A percentile compares a stretch with the other conserved stretches of the same genome.
phyloP scores from a whole-genome alignment of 2,329 filamentous ascomycete genomes.

The Colletotrichum sp. region DNA sequence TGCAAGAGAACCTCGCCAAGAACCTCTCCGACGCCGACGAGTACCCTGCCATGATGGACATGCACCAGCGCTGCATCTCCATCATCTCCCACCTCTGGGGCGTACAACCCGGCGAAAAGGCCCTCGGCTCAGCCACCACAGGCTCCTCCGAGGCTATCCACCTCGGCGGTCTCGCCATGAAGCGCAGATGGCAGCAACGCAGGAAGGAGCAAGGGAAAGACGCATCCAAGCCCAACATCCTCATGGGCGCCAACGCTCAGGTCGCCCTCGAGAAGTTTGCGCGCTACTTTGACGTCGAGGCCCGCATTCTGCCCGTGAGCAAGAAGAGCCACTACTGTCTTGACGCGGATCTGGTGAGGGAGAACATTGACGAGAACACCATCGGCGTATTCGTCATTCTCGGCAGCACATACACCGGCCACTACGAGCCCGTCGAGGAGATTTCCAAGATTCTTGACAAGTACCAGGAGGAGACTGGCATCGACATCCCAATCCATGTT shows the following conservation, averaged over 20 bases:
- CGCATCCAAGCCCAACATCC: slow-evolving; percentile 69
- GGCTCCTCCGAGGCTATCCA: slow-evolving; percentile 76
- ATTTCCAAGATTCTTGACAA: slow-evolving; percentile 69
- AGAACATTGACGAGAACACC: slow-evolving; percentile 77
- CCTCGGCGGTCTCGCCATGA: slow-evolving; percentile 75
- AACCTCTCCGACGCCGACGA: slow-evolving; percentile 76
- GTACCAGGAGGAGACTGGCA: slow-evolving; percentile 64
- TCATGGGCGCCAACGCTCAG: slow-evolving; percentile 78
- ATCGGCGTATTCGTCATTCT: slow-evolving; percentile 79
- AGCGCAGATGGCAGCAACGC: slow-evolving; percentile 74
- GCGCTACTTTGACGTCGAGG: slow-evolving; percentile 76
- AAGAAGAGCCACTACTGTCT: slow-evolving; percentile 65
- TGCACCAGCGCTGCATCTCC: slow-evolving; percentile 71
- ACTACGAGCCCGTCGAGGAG: slow-evolving; percentile 75
- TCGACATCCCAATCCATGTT: slow-evolving; percentile 72
- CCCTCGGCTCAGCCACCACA: slow-evolving; percentile 73
- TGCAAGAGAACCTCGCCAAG: slow-evolving; percentile 72
- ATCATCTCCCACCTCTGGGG: slow-evolving; percentile 74
- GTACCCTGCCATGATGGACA: slow-evolving; percentile 61
- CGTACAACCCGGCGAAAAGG: slow-evolving; percentile 63
- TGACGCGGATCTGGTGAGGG: slow-evolving; percentile 66
- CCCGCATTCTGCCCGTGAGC: slow-evolving; percentile 67
- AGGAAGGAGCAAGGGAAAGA: slow-evolving; percentile 66
- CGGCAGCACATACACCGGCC: slow-evolving; percentile 75
- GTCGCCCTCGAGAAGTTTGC: slow-evolving; percentile 77